Base-by-base conservation (phyloP, 345 rosid genomes). In the Gossypium longicalyx region DNA sequence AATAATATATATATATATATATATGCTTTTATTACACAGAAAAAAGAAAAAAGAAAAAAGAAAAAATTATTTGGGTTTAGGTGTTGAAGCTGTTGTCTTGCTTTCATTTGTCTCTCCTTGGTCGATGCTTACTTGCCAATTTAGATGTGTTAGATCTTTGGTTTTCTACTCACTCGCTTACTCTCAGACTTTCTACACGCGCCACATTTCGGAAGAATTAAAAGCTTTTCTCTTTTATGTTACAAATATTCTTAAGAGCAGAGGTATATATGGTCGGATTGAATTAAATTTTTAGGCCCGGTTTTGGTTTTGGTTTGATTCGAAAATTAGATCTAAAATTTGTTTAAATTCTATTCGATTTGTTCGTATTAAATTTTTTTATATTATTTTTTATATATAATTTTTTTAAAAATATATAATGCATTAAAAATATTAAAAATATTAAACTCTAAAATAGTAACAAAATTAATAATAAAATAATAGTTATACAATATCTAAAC, bases 251-350 rank as follows among this genome's bases (percentile, higher is more conserved):
- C 7, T 34, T 5, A 34, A 34, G 1, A 34, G 7, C 0, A 5
- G 41, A 34, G 41, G 7, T 34, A 7, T 34, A 34, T 1, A 5
- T 34, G 0, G 1, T 34, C 1, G 7, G 41, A 1, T 29, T 29
- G 0, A 29, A 29, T 29, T 29, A 4, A 29, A 29, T 4, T 29
- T 0, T 29, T 29, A 4, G 38, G 7, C 0, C 0, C 1, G 41
- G 7, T 4, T 34, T 34, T 34, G 0, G 1, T 1, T 0, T 0
- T 34, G 0, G 1, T 1, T 0, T 0, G 41, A 5, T 34, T 1
- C 1, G 0, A 34, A 34, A 34, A 34, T 34, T 29, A 0, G 1
- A 7, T 34, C 0, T 34, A 34, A 34, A 5, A 5, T 34, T 34
- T 34, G 0, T 5, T 4, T 34, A 34, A 34, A 0, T 34, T 34